Base-by-base conservation (phyloP, 305 asterid species). In the Salvia sclarea region DNA sequence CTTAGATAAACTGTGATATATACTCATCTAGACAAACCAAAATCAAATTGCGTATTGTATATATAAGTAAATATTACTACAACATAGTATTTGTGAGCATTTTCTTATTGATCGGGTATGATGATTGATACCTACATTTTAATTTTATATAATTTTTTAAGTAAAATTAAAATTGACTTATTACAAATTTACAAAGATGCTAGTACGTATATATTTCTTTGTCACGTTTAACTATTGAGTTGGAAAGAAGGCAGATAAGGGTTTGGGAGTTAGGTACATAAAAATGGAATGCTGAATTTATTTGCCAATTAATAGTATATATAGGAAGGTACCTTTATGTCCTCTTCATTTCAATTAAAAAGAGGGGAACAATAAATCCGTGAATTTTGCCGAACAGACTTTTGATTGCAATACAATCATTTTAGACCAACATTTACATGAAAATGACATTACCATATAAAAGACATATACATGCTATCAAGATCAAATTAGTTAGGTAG, bases 361-460 rank as follows among this genome's bases (percentile, higher is more conserved):
- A 57, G 67, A 66, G 38, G 65, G 67, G 74, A 80, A 52, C 75
- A 77, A 64, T 59, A 68, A 73, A 68, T 71, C 78, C 82, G 78
- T 80, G 80, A 82, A 73, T 82, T 75, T 80, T 70, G 86, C 84
- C 81, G 49, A 73, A 66, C 78, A 76, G 49, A 76, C 69, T 75
- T 64, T 67, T 68, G 61, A 70, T 75, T 71, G 79, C 70, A 75
- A 14, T 47, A 45, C 59, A 47, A 54, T 67, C 63, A 65, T 72
- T 68, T 70, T 37, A 50, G 48, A 48, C 62, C 69, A 52, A 75
- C 49, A 64, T 30, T 49, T 62, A 61, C 76, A 78, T 75, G 87
- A 82, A 56, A 84, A 76, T 24, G 89, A 84, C 82, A 57, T 40
- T 66, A 63, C 63, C 56, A 68, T 22, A 40, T 17, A 21, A 20